phyloP scores from a whole-genome alignment of 2,329 filamentous ascomycete genomes.

The Aureobasidium sp. region DNA sequence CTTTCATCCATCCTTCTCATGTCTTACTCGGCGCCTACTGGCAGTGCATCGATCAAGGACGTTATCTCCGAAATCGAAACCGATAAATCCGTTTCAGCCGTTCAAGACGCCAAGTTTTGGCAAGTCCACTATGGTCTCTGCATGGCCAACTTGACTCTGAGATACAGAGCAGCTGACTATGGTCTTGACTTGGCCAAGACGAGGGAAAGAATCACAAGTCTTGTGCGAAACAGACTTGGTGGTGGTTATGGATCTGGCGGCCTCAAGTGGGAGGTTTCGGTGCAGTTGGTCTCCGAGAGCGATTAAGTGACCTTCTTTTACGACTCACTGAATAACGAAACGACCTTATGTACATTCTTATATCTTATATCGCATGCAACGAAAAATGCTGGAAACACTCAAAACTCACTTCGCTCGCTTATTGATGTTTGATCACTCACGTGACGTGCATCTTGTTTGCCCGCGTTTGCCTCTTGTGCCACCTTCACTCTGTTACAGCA shows the following conservation, averaged over 20 bases:
- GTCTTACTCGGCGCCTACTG: constrained; percentile 56
- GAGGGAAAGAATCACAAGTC: constrained; percentile 62
- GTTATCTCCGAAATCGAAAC: constrained; percentile 79
- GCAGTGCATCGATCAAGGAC: constrained; percentile 49
- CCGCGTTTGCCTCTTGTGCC: neutral
- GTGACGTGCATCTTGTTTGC: neutral
- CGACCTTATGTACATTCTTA: constrained; percentile 6
- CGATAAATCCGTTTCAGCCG: constrained; percentile 63
- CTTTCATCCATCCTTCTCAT: constrained; percentile 93
- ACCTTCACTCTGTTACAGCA: neutral
- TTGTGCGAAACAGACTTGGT: constrained; percentile 78
- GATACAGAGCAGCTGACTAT: constrained; percentile 56
- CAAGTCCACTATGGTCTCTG: constrained; percentile 96
- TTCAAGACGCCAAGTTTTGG: constrained; percentile 95
- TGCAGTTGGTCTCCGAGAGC: constrained; percentile 60
- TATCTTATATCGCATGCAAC: neutral
- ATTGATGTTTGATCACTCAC: neutral
- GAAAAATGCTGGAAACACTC: neutral
- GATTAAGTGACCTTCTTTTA: constrained; percentile 18
- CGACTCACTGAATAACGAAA: constrained; percentile 9
- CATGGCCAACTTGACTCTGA: constrained; percentile 86
- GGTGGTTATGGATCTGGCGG: constrained; percentile 78
- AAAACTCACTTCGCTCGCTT: neutral
- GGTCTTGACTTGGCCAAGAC: constrained; percentile 59
- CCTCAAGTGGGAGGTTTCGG: constrained; percentile 85